Evolutionary conservation across 495 filamentous ascomycete species (phyloP), one percentile per base, ranked within the genome.

Genomic region (Ascodesmis nigricans): DNA sequence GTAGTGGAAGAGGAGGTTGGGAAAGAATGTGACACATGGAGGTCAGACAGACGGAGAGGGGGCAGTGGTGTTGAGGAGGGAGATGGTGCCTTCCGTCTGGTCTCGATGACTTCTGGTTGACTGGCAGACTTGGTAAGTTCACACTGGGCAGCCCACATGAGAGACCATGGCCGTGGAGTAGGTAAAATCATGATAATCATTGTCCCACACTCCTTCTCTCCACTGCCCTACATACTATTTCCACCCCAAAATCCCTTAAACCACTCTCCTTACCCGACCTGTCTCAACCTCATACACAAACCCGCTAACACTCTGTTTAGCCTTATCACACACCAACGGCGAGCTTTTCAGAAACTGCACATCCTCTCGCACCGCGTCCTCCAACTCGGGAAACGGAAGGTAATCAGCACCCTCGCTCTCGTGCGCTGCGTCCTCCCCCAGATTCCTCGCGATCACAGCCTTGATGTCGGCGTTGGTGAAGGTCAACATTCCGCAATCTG

Each of bases 221-320:
- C n/a, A n/a, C n/a, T n/a, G n/a, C n/a, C n/a, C n/a, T n/a, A n/a
- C n/a, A n/a, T n/a, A n/a, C n/a, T n/a, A n/a, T n/a, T n/a, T n/a
- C n/a, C n/a, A n/a, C n/a, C n/a, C n/a, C n/a, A n/a, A n/a, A n/a
- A n/a, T n/a, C n/a, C 8, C 16, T 46, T 36, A 66, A 15, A 47
- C 46, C 36, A 80, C 60, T 28, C 61, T 63, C 40, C 58, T 64
- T 21, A 73, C 69, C 57, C 65, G 75, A 0, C 79, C 78, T 3
- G 66, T 80, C 58, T 77, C 67, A 36, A 81, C 73, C 46, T 83
- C 71, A 60, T 82, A 83, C 3, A 84, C 47, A 70, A 74, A 84
- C 1, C 80, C 78, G 8, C 64, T 76, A 27, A 83, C 58, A 15
- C 29, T 24, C 1, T 8, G 17, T 2, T 48, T 57, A 5, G 75